Evolutionary conservation across 345 rosid species (phyloP).

Genomic region (Populus simonii): DNA sequence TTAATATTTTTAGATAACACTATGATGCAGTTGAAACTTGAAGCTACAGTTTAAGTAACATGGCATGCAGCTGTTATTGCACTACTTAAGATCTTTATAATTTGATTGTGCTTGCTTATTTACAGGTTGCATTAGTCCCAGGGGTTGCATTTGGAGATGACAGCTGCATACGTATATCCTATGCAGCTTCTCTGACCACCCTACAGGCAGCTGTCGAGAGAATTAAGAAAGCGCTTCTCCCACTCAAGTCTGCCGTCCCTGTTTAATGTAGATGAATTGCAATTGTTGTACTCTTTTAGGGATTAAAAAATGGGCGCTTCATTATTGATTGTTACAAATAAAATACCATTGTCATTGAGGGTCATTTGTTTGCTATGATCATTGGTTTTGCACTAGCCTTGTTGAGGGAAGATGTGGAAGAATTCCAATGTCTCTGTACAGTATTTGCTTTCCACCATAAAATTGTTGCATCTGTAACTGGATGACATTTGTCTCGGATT

Average conservation of each 20-base stretch:
- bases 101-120: background rate
- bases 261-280: slow-evolving; percentile 28
- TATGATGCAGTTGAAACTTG: background rate
- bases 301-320: background rate
- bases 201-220: slow-evolving; percentile 75
- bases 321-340: slow-evolving; percentile 1
- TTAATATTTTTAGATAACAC: background rate
- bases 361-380: background rate
- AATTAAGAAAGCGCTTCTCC: slow-evolving; percentile 66
- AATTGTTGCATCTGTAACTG: background rate
- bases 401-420: background rate
- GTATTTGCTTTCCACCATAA: background rate
- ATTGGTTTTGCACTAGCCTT: no score
- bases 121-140: slow-evolving; percentile 89
- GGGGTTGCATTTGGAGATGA: slow-evolving; percentile 98
- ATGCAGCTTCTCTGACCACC: slow-evolving; percentile 75
- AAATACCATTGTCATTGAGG: slow-evolving; percentile 4
- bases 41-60: background rate
- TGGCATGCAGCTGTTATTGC: background rate
- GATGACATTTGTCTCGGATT: background rate
- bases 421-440: background rate
- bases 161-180: slow-evolving; percentile 79
- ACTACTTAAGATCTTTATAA: background rate
- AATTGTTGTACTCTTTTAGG: slow-evolving; percentile 5
- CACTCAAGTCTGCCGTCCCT: slow-evolving; percentile 49